Evolutionary conservation across 2,329 filamentous ascomycete genomes (phyloP), one percentile per base, ranked within the genome.

Genomic region (Diaporthe capsici): DNA sequence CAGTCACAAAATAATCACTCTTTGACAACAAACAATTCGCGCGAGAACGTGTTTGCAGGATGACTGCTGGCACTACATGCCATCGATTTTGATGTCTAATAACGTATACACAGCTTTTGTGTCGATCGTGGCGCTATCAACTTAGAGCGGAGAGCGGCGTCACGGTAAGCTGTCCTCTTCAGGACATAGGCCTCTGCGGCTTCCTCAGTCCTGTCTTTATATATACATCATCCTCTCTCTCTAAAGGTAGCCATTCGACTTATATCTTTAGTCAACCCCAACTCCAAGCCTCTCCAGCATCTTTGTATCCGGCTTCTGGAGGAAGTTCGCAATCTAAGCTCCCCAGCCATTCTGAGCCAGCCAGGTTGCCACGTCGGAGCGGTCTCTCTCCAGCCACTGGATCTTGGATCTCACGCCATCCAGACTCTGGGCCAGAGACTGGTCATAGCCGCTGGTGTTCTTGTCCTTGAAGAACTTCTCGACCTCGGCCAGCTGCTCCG

Each of bases 361-460:
- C 83, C 83, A 85, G 9, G 68, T 75, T 1, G 81, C 80, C 72
- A 98, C 94, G 84, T 98, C 95, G 39, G 91, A 89, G 58, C 89
- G 88, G 84, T 98, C 96, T 75, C 95, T 91, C 83, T 91, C 86
- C 74, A 97, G 83, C 95, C 95, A 98, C 76, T 92, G 90, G 80
- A 93, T 89, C 91, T 98, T 98, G 73, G 95, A 95, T 77, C 91
- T 91, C 81, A 98, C 93, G 5, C 92, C 89, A 83, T 98, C 96
- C 79, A 94, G 89, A 83, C 94, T 96, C 88, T 98, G 96, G n/a
- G 95, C 95, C 75, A 98, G 87, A 67, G 94, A 92, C 83, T 96
- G 93, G 82, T 98, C 95, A 81, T 95, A 98, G 58, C 95, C 91
- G 84, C 89, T 98, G 76, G 93, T 97, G 83, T 94, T 95, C 87